Percentiles rank a stretch among this genome's conserved stretches.
Evolutionary conservation across 768 basidiomycete genomes (phyloP).

Genomic region (Thelephora aurantiotincta): DNA sequence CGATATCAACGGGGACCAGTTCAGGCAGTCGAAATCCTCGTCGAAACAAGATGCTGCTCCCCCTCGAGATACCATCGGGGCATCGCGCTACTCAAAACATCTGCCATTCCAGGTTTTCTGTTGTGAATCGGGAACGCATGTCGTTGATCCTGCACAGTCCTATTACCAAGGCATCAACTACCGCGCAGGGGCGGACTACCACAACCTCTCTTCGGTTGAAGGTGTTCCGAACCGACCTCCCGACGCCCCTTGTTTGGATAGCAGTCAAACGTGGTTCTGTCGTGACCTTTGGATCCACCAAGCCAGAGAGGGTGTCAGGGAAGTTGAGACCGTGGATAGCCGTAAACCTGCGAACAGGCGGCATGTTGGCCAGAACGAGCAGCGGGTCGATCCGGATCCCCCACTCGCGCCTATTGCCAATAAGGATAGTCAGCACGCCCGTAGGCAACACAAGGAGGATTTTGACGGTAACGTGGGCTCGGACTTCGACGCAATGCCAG

Average conservation of each 20-base stretch:
- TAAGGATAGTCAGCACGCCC: constrained; percentile 16
- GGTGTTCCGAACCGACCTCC: constrained; percentile 42
- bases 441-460: constrained; percentile 26
- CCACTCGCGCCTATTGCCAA: constrained; percentile 10
- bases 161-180: constrained; percentile 88
- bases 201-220: constrained; percentile 63
- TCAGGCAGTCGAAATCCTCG: constrained; percentile 90
- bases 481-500: constrained; percentile 80
- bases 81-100: constrained; percentile 76
- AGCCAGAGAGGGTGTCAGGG: constrained; percentile 63
- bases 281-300: constrained; percentile 91
- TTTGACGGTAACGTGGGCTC: constrained; percentile 74
- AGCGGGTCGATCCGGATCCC: constrained; percentile 20
- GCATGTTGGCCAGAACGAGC: constrained; percentile 4
- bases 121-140: constrained; percentile 95
- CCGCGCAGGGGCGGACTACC: constrained; percentile 67
- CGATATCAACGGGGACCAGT: constrained; percentile 96
- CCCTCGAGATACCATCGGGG: constrained; percentile 74
- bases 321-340: constrained; percentile 16
- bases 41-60: constrained; percentile 85
- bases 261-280: constrained; percentile 97
- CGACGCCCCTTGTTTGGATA: constrained; percentile 86
- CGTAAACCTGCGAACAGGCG: constrained; percentile 8
- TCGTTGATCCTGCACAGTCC: constrained; percentile 89
- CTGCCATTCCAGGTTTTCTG: constrained; percentile 98